These are phyloP conservation scores for Trichoderma sp. DNA, from an alignment of 2,329 filamentous ascomycete genomes.

Conservation along the genomic window DNA sequence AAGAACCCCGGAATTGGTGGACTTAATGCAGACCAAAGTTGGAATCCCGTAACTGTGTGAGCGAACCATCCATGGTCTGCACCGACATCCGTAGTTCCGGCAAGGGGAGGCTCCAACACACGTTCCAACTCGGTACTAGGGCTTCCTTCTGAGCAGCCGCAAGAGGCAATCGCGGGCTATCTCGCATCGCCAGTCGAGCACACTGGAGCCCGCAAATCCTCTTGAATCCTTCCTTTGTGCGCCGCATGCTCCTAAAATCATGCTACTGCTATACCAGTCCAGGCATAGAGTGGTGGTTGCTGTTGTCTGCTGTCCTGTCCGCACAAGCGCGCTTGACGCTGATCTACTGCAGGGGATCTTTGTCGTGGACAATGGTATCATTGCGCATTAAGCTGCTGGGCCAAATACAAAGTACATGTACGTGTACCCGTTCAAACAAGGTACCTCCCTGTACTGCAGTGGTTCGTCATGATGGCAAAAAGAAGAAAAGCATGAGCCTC, in stretches of 20 bases:
- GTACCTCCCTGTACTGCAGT: background rate
- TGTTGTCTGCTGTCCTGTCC: background rate
- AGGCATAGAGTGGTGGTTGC: background rate
- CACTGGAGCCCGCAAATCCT: background rate
- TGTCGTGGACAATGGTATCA: slow-evolving; percentile 11
- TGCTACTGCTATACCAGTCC: background rate
- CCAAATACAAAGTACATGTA: background rate
- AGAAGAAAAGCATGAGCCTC: background rate
- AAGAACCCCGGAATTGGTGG: background rate
- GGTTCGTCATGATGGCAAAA: background rate
- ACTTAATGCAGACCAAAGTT: background rate
- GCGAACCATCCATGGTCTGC: background rate
- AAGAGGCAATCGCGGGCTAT: background rate
- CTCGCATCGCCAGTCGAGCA: background rate
- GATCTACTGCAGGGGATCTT: slow-evolving; percentile 21
- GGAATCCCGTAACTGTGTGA: background rate
- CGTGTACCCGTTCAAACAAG: background rate
- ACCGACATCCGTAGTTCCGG: background rate
- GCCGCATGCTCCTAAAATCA: background rate
- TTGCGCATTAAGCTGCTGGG: background rate
- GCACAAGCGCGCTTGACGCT: slow-evolving; percentile 17
- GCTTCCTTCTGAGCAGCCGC: background rate
- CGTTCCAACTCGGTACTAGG: background rate
- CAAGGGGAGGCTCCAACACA: background rate
- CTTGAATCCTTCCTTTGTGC: background rate